A percentile compares a stretch with the other conserved stretches of the same genome.
phyloP scores from a whole-genome alignment of 257 asterid genomes.

The Nyctanthes arbortristis region DNA sequence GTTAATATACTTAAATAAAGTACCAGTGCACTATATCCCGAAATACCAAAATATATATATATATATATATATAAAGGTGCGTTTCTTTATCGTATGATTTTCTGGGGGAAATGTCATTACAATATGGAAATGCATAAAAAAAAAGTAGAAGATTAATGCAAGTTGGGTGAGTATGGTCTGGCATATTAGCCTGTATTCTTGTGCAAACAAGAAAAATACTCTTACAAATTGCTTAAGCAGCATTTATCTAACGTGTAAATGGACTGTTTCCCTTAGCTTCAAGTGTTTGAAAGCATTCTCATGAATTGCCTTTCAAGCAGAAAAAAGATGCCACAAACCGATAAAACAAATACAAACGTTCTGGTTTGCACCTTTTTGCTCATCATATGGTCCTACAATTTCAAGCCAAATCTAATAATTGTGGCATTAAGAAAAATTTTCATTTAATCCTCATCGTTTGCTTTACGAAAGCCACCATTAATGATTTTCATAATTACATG shows the following conservation, averaged over 20 bases:
- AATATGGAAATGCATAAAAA: neutral
- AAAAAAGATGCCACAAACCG: neutral
- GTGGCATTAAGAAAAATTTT: neutral
- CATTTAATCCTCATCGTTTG: too few species aligned
- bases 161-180: neutral
- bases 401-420: neutral
- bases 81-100: neutral
- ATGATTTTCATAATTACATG: too few species aligned
- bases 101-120: neutral
- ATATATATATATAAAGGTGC: too few species aligned
- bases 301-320: neutral
- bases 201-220: neutral
- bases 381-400: neutral
- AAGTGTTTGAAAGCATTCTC: neutral
- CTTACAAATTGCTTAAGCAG: conserved; percentile 1
- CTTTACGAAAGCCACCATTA: too few species aligned
- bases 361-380: neutral
- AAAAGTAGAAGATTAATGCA: neutral
- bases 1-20: neutral
- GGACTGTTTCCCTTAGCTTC: neutral
- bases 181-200: neutral
- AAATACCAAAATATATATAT: neutral
- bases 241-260: neutral
- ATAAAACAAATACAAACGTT: neutral
- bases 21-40: neutral